phyloP scores from a whole-genome alignment of 495 filamentous ascomycete genomes.

The Daldinia grandis region DNA sequence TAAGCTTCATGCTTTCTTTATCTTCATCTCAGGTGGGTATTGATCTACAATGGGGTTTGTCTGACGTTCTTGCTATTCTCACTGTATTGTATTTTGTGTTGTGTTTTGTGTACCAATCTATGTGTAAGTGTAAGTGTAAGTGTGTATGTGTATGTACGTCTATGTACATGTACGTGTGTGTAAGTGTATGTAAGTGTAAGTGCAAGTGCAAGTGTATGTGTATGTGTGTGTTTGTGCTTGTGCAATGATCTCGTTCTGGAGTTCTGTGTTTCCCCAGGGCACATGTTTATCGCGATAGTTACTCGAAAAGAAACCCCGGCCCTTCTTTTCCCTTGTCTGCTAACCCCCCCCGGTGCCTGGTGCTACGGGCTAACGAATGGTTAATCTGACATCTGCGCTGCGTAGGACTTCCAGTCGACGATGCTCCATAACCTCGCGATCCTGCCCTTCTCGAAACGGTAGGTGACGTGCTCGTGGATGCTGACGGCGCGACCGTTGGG shows the following conservation, averaged over 20 bases:
- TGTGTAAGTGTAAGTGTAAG: not conserved
- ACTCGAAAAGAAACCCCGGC: not conserved
- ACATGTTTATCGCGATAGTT: not conserved
- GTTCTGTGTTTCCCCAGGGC: not conserved
- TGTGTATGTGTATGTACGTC: not conserved
- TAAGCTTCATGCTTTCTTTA: slow-evolving; percentile 18
- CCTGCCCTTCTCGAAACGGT: slow-evolving; percentile 46
- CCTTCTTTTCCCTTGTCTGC: not conserved
- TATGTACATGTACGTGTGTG: no score
- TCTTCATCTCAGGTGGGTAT: no score
- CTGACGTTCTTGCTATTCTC: not conserved
- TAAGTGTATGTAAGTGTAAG: not conserved
- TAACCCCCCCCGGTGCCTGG: no score
- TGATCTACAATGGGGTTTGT: not conserved
- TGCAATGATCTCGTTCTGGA: no score
- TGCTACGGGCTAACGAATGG: not conserved
- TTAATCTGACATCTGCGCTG: slow-evolving; percentile 29
- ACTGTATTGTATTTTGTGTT: not conserved
- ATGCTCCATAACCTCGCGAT: slow-evolving; percentile 48
- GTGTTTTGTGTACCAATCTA: not conserved
- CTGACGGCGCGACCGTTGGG: slow-evolving; percentile 31
- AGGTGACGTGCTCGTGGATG: slow-evolving; percentile 49
- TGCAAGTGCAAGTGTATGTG: not conserved
- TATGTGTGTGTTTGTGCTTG: no score
- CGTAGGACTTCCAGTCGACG: slow-evolving; percentile 47